Evolutionary conservation across 2,329 filamentous ascomycete species (phyloP).

Genomic region (Hypoxylon sp.): DNA sequence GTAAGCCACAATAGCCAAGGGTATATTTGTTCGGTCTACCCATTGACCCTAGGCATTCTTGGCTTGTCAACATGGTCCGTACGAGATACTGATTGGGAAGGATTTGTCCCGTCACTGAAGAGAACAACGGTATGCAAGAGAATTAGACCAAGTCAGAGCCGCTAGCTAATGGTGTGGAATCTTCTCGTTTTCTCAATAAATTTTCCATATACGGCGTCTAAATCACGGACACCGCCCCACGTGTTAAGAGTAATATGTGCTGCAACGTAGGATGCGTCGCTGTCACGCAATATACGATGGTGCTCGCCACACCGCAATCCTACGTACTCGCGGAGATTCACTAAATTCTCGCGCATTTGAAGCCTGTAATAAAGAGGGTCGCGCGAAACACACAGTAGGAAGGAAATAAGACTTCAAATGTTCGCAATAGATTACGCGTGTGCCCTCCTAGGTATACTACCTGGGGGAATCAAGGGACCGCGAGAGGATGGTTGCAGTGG

Average conservation of each 20-base stretch:
- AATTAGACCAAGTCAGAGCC: neutral
- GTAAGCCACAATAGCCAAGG: neutral
- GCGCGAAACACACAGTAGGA: conserved; percentile 23
- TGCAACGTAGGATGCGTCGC: conserved; percentile 18
- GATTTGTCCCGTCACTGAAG: neutral
- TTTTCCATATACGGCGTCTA: conserved; percentile 7
- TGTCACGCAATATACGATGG: conserved; percentile 22
- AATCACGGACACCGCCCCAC: neutral
- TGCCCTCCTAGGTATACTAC: neutral
- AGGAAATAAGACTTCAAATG: conserved; percentile 20
- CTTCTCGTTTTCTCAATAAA: too few relatives aligned
- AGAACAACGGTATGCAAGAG: neutral
- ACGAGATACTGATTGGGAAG: neutral
- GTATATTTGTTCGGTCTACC: conserved; percentile 9
- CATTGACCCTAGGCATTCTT: neutral
- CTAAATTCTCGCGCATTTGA: conserved; percentile 12
- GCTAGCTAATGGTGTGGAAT: neutral
- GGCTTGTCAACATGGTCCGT: neutral
- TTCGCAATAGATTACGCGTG: conserved; percentile 17
- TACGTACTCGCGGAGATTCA: conserved; percentile 10
- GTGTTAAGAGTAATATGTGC: neutral
- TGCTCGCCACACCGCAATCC: conserved; percentile 7
- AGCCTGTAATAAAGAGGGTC: neutral
- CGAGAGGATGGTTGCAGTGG: neutral
- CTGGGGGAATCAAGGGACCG: too few relatives aligned